Percentiles rank a stretch among this genome's conserved stretches.
These are phyloP conservation scores for Tetrahymena borealis DNA, from an alignment of 73 alveolate species.

Conservation along the genomic window DNA sequence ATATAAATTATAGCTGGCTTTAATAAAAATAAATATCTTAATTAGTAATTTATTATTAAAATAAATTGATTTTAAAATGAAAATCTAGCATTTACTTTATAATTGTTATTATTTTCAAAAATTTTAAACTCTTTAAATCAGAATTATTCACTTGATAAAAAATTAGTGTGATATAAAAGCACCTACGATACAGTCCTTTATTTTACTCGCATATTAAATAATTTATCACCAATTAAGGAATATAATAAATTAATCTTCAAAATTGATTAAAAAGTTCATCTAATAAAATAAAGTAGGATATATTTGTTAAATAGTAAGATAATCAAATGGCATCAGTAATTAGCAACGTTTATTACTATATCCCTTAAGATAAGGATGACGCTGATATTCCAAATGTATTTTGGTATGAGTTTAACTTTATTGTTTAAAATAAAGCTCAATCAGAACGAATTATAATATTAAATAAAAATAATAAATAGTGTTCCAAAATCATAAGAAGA, in stretches of 20 bases:
- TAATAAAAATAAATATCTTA: not conserved
- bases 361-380: constrained; percentile 2
- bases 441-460: not conserved
- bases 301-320: not conserved
- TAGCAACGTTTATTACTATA: not conserved
- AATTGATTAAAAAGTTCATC: too few relatives aligned
- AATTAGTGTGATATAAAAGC: too few relatives aligned
- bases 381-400: not conserved
- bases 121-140: too few relatives aligned
- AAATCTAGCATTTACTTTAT: too few relatives aligned
- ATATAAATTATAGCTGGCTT: too few relatives aligned
- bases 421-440: too few relatives aligned
- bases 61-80: not conserved
- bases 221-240: too few relatives aligned
- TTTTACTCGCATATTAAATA: too few relatives aligned
- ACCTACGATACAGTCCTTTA: too few relatives aligned
- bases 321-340: not conserved
- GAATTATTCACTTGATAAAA: too few relatives aligned
- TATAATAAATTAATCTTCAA: too few relatives aligned
- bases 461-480: not conserved
- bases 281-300: not conserved
- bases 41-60: not conserved
- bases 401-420: not conserved
- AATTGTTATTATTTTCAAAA: too few relatives aligned
- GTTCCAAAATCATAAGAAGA: not conserved